Conservation (phyloP, 1,284 basidiomycete species). For the Ganoderma multipileum region DNA sequence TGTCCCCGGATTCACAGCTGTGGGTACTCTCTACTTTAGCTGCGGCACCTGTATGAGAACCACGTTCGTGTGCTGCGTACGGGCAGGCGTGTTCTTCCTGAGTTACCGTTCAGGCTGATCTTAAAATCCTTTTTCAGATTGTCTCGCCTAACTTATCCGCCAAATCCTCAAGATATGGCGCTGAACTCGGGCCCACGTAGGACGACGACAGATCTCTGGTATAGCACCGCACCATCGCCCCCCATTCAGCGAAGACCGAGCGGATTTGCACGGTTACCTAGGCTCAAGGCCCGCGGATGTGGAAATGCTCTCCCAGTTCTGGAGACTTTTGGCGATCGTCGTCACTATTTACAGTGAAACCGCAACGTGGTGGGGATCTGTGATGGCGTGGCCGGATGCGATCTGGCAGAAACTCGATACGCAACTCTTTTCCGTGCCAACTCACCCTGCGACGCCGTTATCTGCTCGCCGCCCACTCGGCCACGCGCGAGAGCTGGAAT, state of each 20-base stretch:
- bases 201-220: slow-evolving; percentile 10
- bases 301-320: slow-evolving; percentile 16
- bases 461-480: slow-evolving; percentile 1
- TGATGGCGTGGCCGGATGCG: slow-evolving; percentile 9
- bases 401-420: slow-evolving; percentile 12
- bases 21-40: slow-evolving; percentile 3
- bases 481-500: slow-evolving; percentile 10
- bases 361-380: slow-evolving; percentile 24
- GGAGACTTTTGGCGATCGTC: slow-evolving; percentile 25
- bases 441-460: slow-evolving; percentile 21
- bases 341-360: slow-evolving; percentile 19
- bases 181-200: slow-evolving; percentile 11
- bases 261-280: slow-evolving; percentile 21
- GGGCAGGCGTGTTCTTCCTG: not conserved
- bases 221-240: slow-evolving; percentile 9
- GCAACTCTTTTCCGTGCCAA: slow-evolving; percentile 10
- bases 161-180: slow-evolving; percentile 28
- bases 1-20: slow-evolving; percentile 2
- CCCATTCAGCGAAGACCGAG: slow-evolving; percentile 9
- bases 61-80: slow-evolving; percentile 4
- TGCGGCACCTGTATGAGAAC: slow-evolving; percentile 13
- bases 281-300: slow-evolving; percentile 14
- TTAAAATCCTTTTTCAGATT: not conserved
- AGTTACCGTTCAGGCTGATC: not conserved
- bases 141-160: slow-evolving; percentile 10